Base-by-base conservation (phyloP, 805 yeast genomes). In the Zygosaccharomyces lentus region DNA sequence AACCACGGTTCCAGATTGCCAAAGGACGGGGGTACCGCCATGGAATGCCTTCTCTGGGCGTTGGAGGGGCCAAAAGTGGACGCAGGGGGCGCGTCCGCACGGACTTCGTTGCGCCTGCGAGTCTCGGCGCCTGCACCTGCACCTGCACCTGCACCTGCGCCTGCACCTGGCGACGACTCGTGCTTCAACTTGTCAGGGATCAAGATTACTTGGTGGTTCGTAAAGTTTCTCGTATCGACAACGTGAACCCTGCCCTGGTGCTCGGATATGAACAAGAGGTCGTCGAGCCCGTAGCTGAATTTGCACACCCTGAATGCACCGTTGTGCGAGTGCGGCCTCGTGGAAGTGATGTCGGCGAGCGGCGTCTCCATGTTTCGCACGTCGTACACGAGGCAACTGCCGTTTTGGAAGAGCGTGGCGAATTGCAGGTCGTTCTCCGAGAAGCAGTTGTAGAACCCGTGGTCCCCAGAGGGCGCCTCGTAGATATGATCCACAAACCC, bases 161-260 rank as follows among this genome's bases (percentile, higher is more conserved):
- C 17, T 6, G 12, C 16, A 8, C 34, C 27, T 12, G 43, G 46
- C n/a, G 39, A 44, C 7, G 45, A 29, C n/a, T 52, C 52, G 8
- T 42, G 46, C 15, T 52, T 50, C 9, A 53, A 31, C 41, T 59
- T 60, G 34, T 66, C 66, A 0, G 93, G 93, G 10, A 84, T 69
- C 48, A 84, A 69, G 2, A 88, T 72, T 30, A 89, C 88, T 62
- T 85, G 91, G 59, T 86, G 91, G 54, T 84, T 81, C 48, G 74
- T 70, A 53, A 80, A 77, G 57, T 84, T 78, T 50, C 96, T 76
- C 21, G 88, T 74, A 62, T 90, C 96, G 23, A 90, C 71, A 46
- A 89, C 71, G 66, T 90, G 98, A 3, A 90, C 85, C 44, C 96
- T 73, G 0, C 95, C 95, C 43, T 81, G 84, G 56, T 90, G 96